Evolutionary conservation across 164 flowering plant species (phyloP).

Genomic region (Annona cherimola): DNA sequence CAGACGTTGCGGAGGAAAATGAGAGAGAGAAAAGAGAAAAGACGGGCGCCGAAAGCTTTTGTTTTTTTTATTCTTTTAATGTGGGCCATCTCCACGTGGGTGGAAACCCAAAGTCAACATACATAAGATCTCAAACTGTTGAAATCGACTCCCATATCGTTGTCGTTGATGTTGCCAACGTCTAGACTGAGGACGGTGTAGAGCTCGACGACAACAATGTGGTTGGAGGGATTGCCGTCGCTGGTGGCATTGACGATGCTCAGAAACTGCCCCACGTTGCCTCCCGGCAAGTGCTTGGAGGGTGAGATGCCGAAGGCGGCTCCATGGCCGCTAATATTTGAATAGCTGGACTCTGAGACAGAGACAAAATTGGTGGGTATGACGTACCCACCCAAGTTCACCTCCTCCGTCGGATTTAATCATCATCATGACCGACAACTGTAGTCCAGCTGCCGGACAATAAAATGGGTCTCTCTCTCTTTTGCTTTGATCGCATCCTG

Average conservation of each 20-base stretch:
- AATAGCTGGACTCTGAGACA: not conserved
- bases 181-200: not conserved
- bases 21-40: no score
- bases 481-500: no score
- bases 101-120: no score
- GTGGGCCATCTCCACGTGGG: no score
- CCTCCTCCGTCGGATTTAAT: no score
- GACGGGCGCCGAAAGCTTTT: no score
- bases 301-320: not conserved
- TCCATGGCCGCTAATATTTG: not conserved
- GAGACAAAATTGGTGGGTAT: not conserved
- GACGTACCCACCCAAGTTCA: no score
- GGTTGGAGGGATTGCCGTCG: slow-evolving; percentile 3
- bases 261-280: not conserved
- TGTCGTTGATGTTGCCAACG: slow-evolving; percentile 4
- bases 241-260: slow-evolving; percentile 8
- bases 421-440: no score
- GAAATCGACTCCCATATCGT: slow-evolving; percentile 12
- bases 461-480: no score
- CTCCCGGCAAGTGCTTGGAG: not conserved
- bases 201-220: slow-evolving; percentile 11
- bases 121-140: slow-evolving; percentile 2
- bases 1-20: no score
- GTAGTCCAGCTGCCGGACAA: no score
- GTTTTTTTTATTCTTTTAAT: no score